phyloP scores from a whole-genome alignment of 768 basidiomycete species.

The Hypholoma sublateritium region DNA sequence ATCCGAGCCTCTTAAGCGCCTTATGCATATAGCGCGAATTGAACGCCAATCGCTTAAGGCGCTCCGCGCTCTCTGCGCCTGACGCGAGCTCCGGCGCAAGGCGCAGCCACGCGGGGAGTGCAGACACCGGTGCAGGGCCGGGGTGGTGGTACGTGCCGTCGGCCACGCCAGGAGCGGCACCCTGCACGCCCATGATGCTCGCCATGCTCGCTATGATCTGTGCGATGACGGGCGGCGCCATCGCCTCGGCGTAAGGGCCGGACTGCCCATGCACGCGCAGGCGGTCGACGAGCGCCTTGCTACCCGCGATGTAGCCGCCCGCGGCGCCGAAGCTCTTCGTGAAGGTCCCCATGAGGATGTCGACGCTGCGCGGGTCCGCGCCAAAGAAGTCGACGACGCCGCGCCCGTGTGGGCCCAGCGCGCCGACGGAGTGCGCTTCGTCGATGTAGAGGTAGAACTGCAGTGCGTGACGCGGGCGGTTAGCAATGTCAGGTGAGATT shows the following conservation, averaged over 20 bases:
- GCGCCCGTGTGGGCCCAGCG: constrained; percentile 90
- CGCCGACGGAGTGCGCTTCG: constrained; percentile 97
- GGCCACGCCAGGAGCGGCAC: constrained; percentile 30
- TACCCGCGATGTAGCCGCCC: constrained; percentile 92
- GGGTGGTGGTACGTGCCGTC: constrained; percentile 42
- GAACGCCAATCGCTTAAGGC: constrained; percentile 89
- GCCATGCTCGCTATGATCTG: constrained; percentile 93
- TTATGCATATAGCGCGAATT: constrained; percentile 92
- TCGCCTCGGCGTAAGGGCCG: constrained; percentile 84
- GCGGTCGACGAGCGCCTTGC: constrained; percentile 74
- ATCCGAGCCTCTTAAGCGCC: constrained; percentile 87
- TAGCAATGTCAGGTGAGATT: background rate
- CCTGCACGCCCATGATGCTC: constrained; percentile 86
- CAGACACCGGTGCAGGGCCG: constrained; percentile 64
- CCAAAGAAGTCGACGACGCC: constrained; percentile 95
- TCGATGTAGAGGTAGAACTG: constrained; percentile 97
- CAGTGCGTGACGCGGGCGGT: background rate
- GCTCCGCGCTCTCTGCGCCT: constrained; percentile 79
- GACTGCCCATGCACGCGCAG: constrained; percentile 82
- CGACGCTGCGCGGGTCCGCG: constrained; percentile 75
- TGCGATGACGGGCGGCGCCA: constrained; percentile 87
- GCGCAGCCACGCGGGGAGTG: constrained; percentile 76
- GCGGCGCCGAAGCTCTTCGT: constrained; percentile 94
- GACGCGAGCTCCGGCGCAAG: constrained; percentile 74
- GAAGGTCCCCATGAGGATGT: constrained; percentile 98